phyloP scores from a whole-genome alignment of 2,329 filamentous ascomycete genomes.

The Pseudopyrenochaeta lycopersici region DNA sequence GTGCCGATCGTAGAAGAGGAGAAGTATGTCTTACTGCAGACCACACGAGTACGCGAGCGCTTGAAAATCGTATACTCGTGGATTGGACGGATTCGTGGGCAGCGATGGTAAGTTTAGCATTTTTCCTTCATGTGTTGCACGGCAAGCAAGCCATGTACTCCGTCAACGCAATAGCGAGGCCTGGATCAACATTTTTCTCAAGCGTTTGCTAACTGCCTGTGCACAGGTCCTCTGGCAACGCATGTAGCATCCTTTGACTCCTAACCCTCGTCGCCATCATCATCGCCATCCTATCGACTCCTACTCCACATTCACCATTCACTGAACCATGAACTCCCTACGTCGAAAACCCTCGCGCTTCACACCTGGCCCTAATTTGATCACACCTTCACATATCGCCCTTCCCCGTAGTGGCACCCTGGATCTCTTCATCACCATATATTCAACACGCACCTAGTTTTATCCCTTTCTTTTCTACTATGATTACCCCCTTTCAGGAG shows the following conservation, averaged over 20 bases:
- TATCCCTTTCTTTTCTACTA: constrained; percentile 33
- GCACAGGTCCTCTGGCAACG: constrained; percentile 40
- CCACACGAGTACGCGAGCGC: constrained; percentile 79
- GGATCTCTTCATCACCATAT: constrained; percentile 4
- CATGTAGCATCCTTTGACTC: constrained; percentile 49
- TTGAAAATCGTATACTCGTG: constrained; percentile 84
- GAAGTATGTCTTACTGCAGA: constrained; percentile 78
- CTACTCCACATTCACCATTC: constrained; percentile 6
- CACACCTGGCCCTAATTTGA: constrained; percentile 9
- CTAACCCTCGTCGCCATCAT: constrained; percentile 30
- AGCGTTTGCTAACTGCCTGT: constrained; percentile 14
- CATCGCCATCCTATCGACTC: constrained; percentile 24
- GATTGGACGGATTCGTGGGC: constrained; percentile 76
- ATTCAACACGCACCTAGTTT: constrained; percentile 3
- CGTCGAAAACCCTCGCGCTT: background rate
- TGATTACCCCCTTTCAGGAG: constrained; percentile 45
- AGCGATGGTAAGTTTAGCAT: constrained; percentile 69
- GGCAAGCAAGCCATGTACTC: constrained; percentile 7
- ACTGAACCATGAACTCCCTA: background rate
- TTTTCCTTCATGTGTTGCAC: constrained; percentile 4
- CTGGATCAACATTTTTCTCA: background rate
- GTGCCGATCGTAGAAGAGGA: constrained; percentile 79
- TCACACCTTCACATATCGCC: background rate
- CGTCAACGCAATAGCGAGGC: too few species aligned
- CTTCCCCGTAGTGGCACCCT: background rate